Conservation (phyloP, 2,329 filamentous ascomycete genomes). For the Fusarium agapanthi region DNA sequence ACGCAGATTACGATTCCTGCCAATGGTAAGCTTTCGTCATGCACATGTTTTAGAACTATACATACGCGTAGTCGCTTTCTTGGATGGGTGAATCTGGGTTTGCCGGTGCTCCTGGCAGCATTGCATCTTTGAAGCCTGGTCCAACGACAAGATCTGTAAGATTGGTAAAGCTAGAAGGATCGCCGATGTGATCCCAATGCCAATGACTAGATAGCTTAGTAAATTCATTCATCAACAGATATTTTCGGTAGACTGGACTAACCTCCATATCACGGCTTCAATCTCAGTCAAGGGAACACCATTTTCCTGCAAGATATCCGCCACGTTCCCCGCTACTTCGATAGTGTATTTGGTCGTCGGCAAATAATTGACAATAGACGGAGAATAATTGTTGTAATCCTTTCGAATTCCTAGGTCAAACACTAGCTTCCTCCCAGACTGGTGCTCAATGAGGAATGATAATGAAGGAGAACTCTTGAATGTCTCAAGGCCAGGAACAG, state of each 20-base stretch:
- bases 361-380: slow-evolving; percentile 37
- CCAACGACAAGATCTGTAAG: slow-evolving; percentile 60
- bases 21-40: neutral
- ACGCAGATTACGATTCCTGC: slow-evolving; percentile 32
- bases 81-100: slow-evolving; percentile 47
- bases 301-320: slow-evolving; percentile 27
- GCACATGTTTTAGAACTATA: neutral
- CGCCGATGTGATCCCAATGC: slow-evolving; percentile 63
- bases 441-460: slow-evolving; percentile 44
- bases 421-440: slow-evolving; percentile 41
- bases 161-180: slow-evolving; percentile 56
- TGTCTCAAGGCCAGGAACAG: slow-evolving; percentile 47
- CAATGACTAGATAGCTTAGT: too few species aligned
- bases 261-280: slow-evolving; percentile 39
- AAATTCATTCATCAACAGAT: too few species aligned
- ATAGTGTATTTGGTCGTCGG: slow-evolving; percentile 42
- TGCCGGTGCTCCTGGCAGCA: slow-evolving; percentile 58
- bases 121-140: slow-evolving; percentile 57
- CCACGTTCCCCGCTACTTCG: slow-evolving; percentile 38
- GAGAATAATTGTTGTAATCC: slow-evolving; percentile 42
- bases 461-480: slow-evolving; percentile 43
- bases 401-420: slow-evolving; percentile 46
- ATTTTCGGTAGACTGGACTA: neutral
- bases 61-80: slow-evolving; percentile 48
- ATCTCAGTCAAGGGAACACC: slow-evolving; percentile 5